These are phyloP conservation scores for Claviceps lovelessii DNA, from an alignment of 2,329 filamentous ascomycete genomes.

Conservation along the genomic window DNA sequence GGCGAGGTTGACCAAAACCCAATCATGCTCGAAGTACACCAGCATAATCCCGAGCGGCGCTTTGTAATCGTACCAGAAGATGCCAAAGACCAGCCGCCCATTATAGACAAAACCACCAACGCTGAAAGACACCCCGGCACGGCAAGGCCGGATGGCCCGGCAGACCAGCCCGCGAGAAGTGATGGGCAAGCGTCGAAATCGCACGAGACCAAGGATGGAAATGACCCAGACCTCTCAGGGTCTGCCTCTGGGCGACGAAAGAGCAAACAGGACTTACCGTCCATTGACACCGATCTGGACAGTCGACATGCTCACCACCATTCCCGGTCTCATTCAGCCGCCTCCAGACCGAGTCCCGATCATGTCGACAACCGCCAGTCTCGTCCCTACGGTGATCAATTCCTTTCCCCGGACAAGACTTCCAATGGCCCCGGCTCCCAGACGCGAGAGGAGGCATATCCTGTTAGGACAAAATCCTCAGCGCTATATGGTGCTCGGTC, in stretches of 20 bases:
- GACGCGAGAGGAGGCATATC: constrained; percentile 29
- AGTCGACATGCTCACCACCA: constrained; percentile 15
- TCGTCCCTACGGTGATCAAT: constrained; percentile 18
- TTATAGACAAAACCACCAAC: background rate
- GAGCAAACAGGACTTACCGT: constrained; percentile 28
- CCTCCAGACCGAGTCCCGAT: constrained; percentile 17
- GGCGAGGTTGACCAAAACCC: constrained; percentile 56
- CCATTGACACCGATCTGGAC: constrained; percentile 27
- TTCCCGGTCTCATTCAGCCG: constrained; percentile 23
- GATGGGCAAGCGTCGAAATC: background rate
- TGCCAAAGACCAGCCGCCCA: constrained; percentile 2
- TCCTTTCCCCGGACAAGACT: constrained; percentile 28
- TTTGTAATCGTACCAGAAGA: constrained; percentile 43
- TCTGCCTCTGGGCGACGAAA: constrained; percentile 15
- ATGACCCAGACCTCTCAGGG: constrained; percentile 3
- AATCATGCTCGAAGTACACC: constrained; percentile 48
- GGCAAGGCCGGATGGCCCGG: background rate
- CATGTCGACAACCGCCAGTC: constrained; percentile 18
- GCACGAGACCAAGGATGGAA: background rate
- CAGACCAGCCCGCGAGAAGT: background rate
- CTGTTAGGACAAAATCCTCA: constrained; percentile 10
- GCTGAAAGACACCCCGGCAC: background rate
- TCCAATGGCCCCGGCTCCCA: constrained; percentile 22
- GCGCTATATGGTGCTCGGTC: constrained; percentile 20
- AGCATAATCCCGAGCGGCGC: constrained; percentile 47